Evolutionary conservation across 495 filamentous ascomycete species (phyloP).

Genomic region (Penicillium argentinense): DNA sequence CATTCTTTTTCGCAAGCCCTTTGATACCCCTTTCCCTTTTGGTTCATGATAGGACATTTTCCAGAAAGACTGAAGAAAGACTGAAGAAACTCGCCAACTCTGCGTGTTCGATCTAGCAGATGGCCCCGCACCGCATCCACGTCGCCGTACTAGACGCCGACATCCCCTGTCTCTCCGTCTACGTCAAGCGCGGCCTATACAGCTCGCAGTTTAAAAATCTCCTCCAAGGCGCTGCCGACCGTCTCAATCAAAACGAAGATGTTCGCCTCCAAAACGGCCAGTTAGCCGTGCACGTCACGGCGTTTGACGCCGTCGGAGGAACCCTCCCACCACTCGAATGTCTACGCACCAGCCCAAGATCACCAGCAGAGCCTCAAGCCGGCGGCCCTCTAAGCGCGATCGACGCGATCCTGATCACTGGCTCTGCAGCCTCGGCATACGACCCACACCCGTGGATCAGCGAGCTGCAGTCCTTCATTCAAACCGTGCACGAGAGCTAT

Average conservation of each 20-base stretch:
- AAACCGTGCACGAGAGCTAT: constrained; percentile 33
- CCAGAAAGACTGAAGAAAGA: too few species aligned
- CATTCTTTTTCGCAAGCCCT: too few species aligned
- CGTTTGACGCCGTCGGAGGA: constrained; percentile 41
- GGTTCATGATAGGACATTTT: too few species aligned
- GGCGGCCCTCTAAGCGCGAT: constrained; percentile 22
- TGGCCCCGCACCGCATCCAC: constrained; percentile 29
- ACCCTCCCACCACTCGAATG: constrained; percentile 27
- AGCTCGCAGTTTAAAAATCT: constrained; percentile 38
- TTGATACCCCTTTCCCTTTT: too few species aligned
- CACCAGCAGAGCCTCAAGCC: constrained; percentile 9
- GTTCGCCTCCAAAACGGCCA: constrained; percentile 10
- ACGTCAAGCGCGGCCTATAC: constrained; percentile 36
- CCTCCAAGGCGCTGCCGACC: constrained; percentile 32
- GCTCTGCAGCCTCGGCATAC: constrained; percentile 36
- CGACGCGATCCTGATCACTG: constrained; percentile 43
- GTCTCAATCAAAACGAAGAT: constrained; percentile 22
- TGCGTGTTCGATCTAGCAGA: constrained; percentile 1
- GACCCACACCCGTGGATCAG: constrained; percentile 38
- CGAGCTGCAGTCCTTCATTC: constrained; percentile 29
- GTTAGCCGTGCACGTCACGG: constrained; percentile 31
- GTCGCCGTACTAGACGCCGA: constrained; percentile 45
- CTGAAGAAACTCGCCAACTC: not conserved
- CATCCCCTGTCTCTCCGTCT: constrained; percentile 37
- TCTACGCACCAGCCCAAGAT: constrained; percentile 20